phyloP scores from a whole-genome alignment of 2,329 filamentous ascomycete genomes.

The Dactylellina sp. region DNA sequence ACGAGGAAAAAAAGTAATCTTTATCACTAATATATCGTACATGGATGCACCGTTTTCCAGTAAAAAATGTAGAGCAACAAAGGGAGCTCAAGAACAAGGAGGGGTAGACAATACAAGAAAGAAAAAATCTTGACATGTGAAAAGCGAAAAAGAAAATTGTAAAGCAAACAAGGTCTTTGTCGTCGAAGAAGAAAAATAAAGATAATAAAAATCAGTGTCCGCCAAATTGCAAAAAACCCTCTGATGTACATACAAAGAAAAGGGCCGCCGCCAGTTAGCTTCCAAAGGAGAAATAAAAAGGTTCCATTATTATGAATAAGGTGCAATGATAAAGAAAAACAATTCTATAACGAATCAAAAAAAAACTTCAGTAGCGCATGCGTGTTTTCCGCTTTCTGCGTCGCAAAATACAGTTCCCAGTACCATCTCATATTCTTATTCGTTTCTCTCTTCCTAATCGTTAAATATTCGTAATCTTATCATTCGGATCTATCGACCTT shows the following conservation, averaged over 20 bases:
- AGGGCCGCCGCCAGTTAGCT: background rate
- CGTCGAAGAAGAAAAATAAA: background rate
- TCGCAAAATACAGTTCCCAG: background rate
- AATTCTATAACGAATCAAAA: conserved; percentile 2
- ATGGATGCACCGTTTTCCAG: conserved; percentile 27
- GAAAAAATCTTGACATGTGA: conserved; percentile 26
- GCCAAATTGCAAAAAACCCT: background rate
- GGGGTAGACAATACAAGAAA: conserved; percentile 31
- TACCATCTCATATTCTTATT: background rate
- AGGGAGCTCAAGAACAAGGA: conserved; percentile 29
- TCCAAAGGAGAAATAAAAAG: background rate
- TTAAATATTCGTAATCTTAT: background rate
- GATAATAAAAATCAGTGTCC: background rate
- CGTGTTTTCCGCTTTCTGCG: background rate
- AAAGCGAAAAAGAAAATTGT: conserved; percentile 1
- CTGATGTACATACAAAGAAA: background rate
- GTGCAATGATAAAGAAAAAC: background rate
- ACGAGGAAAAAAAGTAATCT: conserved; percentile 20
- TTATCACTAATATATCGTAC: conserved; percentile 55
- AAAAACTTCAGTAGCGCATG: no score
- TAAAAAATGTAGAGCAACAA: conserved; percentile 10
- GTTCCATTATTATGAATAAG: background rate
- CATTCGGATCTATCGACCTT: background rate
- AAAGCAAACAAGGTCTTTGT: conserved; percentile 9
- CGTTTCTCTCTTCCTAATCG: background rate